Base-by-base conservation (phyloP, 805 yeast genomes). In the Kuraishia borneana region DNA sequence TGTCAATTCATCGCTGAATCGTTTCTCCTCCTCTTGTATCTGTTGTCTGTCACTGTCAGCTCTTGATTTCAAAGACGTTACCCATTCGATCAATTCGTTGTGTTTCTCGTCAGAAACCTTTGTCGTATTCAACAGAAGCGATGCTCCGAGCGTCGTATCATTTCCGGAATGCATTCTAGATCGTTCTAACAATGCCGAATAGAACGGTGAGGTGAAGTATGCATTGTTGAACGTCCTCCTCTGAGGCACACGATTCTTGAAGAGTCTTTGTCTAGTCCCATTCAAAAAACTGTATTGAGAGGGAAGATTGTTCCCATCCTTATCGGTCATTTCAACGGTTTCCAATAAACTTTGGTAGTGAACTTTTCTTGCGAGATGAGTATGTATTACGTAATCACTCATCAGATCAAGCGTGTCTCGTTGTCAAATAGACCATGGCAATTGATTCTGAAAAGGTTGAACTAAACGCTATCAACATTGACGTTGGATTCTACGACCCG, bases 401-500 rank as follows among this genome's bases (percentile, higher is more conserved):
- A 4, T 13, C 17, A 26, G 17, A n/a, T 14, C 29, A 17, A 5
- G 29, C 8, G 18, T 10, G 14, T 5, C 17, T 18, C 17, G 29
- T 12, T 18, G 17, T 26, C 6, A n/a, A 14, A 14, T 8, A 17
- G 9, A 30, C 10, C 22, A 5, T 4, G 4, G 21, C 9, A 19
- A 30, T 30, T 16, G 21, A 30, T 14, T n/a, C 16, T 7, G 25
- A 12, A 21, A 16, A 20, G 34, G 16, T 21, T 12, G 7, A 4
- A 10, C 17, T 9, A 3, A 14, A 19, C 17, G 18, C 16, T 18
- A 22, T 45, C 26, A 35, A 31, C 7, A 36, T 54, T 8, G 41
- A 46, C 13, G 56, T 79, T 13, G 82, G 83, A 4, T 82, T 70
- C 51, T 81, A 76, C 47, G 94, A 84, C 42, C 95, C 95, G 2